A percentile compares a stretch with the other conserved stretches of the same genome.
Evolutionary conservation across 2,329 filamentous ascomycete species (phyloP).

Genomic region (Leptographium radiaticola): DNA sequence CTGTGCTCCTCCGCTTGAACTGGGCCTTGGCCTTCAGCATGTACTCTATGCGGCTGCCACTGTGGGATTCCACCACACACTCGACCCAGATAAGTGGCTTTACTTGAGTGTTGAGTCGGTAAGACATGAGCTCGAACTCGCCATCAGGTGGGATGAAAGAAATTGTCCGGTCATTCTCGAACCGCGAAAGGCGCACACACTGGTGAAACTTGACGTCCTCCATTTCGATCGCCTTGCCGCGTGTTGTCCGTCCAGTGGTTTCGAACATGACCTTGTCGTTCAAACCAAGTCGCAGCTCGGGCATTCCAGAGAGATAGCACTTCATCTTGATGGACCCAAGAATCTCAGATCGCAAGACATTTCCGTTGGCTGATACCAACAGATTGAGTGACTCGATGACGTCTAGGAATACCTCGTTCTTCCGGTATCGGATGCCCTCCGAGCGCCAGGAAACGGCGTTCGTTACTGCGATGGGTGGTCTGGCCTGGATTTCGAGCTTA

Average conservation of each 20-base stretch:
- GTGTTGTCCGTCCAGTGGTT: constrained; percentile 82
- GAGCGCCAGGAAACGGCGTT: constrained; percentile 97
- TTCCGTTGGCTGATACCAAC: constrained; percentile 85
- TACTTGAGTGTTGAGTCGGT: constrained; percentile 95
- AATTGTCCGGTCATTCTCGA: constrained; percentile 97
- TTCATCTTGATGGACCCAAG: constrained; percentile 99
- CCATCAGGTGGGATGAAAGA: constrained; percentile 97
- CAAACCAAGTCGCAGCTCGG: constrained; percentile 80
- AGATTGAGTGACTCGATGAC: constrained; percentile 95
- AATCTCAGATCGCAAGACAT: constrained; percentile 91
- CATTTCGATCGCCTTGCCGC: constrained; percentile 98
- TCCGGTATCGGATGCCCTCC: constrained; percentile 94
- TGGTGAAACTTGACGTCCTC: constrained; percentile 99
- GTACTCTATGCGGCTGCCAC: constrained; percentile 90
- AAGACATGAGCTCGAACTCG: constrained; percentile 98
- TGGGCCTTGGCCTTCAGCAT: constrained; percentile 98
- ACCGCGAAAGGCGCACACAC: constrained; percentile 86
- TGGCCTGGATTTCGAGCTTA: constrained; percentile 92
- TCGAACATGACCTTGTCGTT: constrained; percentile 99
- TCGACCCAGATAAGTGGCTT: constrained; percentile 99
- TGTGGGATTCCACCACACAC: constrained; percentile 92
- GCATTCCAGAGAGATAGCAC: constrained; percentile 97
- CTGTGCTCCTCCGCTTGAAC: constrained; percentile 94
- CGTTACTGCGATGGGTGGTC: constrained; percentile 92
- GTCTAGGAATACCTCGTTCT: constrained; percentile 98